Evolutionary conservation across 2,329 filamentous ascomycete genomes (phyloP), one percentile per base, ranked within the genome.

Genomic region (Fusarium beomiforme): DNA sequence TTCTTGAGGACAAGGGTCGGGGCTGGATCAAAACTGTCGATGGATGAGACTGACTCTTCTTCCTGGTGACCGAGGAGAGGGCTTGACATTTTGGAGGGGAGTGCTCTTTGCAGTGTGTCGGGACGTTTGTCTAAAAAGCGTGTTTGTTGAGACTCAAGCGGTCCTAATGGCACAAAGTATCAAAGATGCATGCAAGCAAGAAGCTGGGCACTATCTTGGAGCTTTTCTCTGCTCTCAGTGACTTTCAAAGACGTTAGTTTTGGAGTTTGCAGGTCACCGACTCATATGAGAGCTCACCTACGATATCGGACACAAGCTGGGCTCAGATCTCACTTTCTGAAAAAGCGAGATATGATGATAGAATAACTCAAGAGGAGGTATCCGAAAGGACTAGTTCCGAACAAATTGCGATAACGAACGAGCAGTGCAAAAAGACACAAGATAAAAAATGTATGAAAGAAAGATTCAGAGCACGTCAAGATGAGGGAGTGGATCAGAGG

Each of bases 61-160:
- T 57, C 47, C 5, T 57, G 17, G 1, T 43, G 4, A 1, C 34
- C 29, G 1, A 19, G 5, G 7, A 13, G 17, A 0, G 10, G 5
- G 0, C n/a, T 8, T 1, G 23, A 10, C 46, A 64, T 64, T 0
- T 21, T 26, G 26, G 4, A 14, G 8, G 7, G 17, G 23, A 6
- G 12, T 39, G 14, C 3, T 50, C 1, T 16, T 8, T 9, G 10
- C 13, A 36, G 3, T 5, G 12, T 2, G 2, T 16, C 3, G 5
- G 8, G 8, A 6, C 5, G 6, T 9, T 1, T 3, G 13, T 9
- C 6, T n/a, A 2, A 7, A 11, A 6, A 11, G 5, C 3, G 1
- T 26, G 19, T 10, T 13, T 4, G 24, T 4, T 6, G 5, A 10
- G 8, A 14, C 1, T 6, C 5, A n/a, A 14, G 5, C 12, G 36